These are phyloP conservation scores for Cyberlindnera nakhonratchasimensis DNA, from an alignment of 805 yeast genomes.

Conservation along the genomic window DNA sequence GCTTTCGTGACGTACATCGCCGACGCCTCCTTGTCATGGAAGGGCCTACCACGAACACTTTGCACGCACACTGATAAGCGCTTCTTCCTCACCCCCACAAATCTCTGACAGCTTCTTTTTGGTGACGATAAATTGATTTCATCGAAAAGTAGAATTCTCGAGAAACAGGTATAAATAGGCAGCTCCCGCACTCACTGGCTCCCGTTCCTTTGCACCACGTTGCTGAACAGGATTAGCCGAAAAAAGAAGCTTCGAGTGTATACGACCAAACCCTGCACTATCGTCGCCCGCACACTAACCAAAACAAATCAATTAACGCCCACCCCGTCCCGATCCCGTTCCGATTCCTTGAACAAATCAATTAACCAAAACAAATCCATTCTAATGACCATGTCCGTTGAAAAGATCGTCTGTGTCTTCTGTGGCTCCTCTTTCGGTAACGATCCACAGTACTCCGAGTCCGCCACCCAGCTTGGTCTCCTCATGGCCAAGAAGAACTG, in stretches of 20 bases:
- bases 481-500: slow-evolving; percentile 55
- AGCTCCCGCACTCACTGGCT: neutral
- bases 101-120: neutral
- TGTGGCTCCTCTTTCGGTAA: slow-evolving; percentile 82
- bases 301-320: neutral
- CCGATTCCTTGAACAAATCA: neutral
- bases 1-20: slow-evolving; percentile 2
- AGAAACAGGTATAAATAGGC: neutral
- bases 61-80: slow-evolving; percentile 5
- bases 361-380: too few species aligned
- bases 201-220: too few species aligned
- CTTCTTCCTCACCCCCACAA: neutral
- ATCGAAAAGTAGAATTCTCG: neutral
- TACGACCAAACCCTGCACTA: too few species aligned
- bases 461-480: slow-evolving; percentile 59
- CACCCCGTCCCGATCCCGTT: neutral
- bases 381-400: slow-evolving; percentile 12
- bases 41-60: too few species aligned
- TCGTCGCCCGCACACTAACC: too few species aligned
- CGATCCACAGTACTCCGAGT: slow-evolving; percentile 43
- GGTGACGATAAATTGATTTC: neutral
- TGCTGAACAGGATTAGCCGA: too few species aligned
- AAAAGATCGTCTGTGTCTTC: slow-evolving; percentile 64
- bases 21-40: slow-evolving; percentile 4
- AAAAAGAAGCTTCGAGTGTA: too few species aligned